Evolutionary conservation across 257 asterid genomes (phyloP), one percentile per base, ranked within the genome.

Genomic region (Scutellaria galericulata): DNA sequence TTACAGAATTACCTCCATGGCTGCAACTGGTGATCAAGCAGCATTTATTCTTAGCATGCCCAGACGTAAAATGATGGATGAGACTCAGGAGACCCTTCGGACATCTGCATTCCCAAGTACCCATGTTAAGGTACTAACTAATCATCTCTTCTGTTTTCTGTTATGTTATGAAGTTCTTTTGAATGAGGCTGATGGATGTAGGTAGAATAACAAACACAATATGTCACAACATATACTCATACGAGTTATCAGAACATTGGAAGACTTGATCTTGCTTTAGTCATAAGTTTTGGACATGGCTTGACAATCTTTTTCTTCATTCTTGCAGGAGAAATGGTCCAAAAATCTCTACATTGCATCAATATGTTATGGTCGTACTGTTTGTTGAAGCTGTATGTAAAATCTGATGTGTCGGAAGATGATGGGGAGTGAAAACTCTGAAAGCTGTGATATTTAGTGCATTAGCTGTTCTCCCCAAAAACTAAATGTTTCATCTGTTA

Each of bases 71-170:
- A 82, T 89, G 83, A 79, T 83, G 74, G 98, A 93, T 40, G 98
- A 94, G 86, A 91, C 98, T 70, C 98, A 94, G 78, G 98, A 94
- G 84, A 91, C 98, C 45, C 89, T 91, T 50, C 96, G 98, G 27
- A 93, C 97, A 31, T 91, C 96, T 77, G 96, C 96, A 56, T 93
- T 93, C 71, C 97, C 98, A 1, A 93, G 97, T 79, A 84, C 96
- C 63, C 98, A 93, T 81, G 88, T 79, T 3, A 82, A 83, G 84
- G 87, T 86, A 71, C 68, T 54, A 27, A 13, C 10, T 37, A 35
- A 47, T 14, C n/a, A 47, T 11, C 10, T 15, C 48, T 9, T 64
- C 67, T 67, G 54, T 47, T 59, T 7, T 14, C 15, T 13, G 14
- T 47, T 56, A 44, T 48, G 18, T 13, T 60, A 11, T 64, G 65